Percentiles rank a stretch among this genome's conserved stretches.
phyloP scores from a whole-genome alignment of 2,329 filamentous ascomycete genomes.

The Neophaeococcomyces aloes region DNA sequence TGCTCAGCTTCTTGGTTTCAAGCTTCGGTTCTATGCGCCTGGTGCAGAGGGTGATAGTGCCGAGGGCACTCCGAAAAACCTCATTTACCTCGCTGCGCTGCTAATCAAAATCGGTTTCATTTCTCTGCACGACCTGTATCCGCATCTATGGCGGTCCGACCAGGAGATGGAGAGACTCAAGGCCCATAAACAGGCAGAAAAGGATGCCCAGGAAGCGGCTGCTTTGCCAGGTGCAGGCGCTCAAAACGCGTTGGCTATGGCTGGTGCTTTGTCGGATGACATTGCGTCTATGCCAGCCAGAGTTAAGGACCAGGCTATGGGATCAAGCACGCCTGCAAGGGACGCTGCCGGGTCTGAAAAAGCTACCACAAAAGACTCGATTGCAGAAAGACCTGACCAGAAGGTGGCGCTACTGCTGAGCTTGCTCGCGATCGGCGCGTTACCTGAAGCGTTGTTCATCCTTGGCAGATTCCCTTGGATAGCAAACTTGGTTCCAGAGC shows the following conservation, averaged over 20 bases:
- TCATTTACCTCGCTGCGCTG: constrained; percentile 82
- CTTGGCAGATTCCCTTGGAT: constrained; percentile 90
- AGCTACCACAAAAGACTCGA: constrained; percentile 33
- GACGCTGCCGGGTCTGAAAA: constrained; percentile 41
- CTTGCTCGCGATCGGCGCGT: constrained; percentile 77
- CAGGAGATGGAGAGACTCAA: constrained; percentile 68
- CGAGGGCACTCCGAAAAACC: constrained; percentile 77
- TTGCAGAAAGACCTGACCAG: constrained; percentile 70
- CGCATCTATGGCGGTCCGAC: constrained; percentile 79
- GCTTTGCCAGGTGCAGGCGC: constrained; percentile 58
- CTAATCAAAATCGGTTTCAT: constrained; percentile 97
- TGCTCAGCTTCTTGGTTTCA: constrained; percentile 92
- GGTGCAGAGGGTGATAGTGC: constrained; percentile 62
- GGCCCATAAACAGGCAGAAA: constrained; percentile 59
- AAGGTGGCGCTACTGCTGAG: constrained; percentile 78
- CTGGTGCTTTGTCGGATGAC: constrained; percentile 79
- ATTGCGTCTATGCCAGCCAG: constrained; percentile 40
- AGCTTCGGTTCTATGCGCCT: constrained; percentile 78
- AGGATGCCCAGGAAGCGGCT: constrained; percentile 65
- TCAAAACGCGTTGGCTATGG: constrained; percentile 75
- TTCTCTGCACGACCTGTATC: constrained; percentile 79
- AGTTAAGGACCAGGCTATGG: constrained; percentile 42
- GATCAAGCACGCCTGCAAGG: constrained; percentile 44
- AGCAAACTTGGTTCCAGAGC: constrained; percentile 69
- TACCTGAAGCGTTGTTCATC: constrained; percentile 87